phyloP scores from a whole-genome alignment of 1,284 basidiomycete species.

The Moesziomyces globuligerus region DNA sequence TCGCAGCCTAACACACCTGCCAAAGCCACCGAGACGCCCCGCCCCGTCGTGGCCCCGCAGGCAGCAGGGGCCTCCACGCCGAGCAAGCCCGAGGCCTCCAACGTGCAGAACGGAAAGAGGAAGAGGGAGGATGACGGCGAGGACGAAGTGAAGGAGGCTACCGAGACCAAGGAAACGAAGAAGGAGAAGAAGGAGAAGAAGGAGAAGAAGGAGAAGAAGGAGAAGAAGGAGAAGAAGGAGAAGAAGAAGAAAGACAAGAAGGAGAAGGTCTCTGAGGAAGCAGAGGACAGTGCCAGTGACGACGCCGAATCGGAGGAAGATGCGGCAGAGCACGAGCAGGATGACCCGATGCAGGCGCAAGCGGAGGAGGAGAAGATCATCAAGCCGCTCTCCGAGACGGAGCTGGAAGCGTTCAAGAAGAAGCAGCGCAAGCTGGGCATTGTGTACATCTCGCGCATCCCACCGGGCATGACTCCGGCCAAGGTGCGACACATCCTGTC shows the following conservation, averaged over 20 bases:
- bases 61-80: background rate
- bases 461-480: conserved; percentile 97
- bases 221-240: conserved; percentile 8
- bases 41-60: too few species aligned
- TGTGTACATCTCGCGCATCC: conserved; percentile 93
- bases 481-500: conserved; percentile 82
- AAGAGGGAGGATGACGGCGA: conserved; percentile 26
- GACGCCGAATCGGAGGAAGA: conserved; percentile 8
- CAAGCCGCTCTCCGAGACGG: conserved; percentile 48
- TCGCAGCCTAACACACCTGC: conserved; percentile 8
- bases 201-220: conserved; percentile 46
- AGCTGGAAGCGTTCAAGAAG: conserved; percentile 59
- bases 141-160: background rate
- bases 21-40: conserved; percentile 1
- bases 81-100: conserved; percentile 11
- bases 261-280: background rate
- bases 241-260: conserved; percentile 67
- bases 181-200: conserved; percentile 23
- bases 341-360: conserved; percentile 36
- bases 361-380: conserved; percentile 40
- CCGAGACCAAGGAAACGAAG: conserved; percentile 29
- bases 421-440: conserved; percentile 73
- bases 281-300: conserved; percentile 1
- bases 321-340: conserved; percentile 39
- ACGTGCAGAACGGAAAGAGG: conserved; percentile 23